Evolutionary conservation across 768 basidiomycete species (phyloP), one percentile per base, ranked within the genome.

Genomic region (Amanita brunnescens): DNA sequence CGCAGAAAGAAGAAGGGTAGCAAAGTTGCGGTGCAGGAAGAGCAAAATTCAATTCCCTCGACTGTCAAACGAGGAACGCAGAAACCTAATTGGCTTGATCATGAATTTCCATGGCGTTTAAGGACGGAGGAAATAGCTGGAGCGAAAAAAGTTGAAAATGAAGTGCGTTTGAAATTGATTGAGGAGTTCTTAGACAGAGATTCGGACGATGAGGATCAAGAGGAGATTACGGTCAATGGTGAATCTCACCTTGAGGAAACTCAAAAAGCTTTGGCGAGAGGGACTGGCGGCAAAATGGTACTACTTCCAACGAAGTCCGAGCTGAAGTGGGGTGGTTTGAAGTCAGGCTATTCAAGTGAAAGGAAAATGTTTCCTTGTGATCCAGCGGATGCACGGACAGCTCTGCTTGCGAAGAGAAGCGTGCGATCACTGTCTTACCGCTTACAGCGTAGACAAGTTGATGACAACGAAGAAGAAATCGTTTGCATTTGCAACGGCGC

Each of bases 1-100:
- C 66, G 71, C 65, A 70, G 76, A 37, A 80, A 75, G 63, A 80
- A 77, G 58, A 85, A 79, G 62, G 61, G 59, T 3, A 70, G 64
- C 50, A 69, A 74, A 18, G 58, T 63, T 1, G 61, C 64, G 32
- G 57, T 59, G 7, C 66, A 62, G 44, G 70, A 70, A 37, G 71
- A 72, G 57, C 65, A 65, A 54, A 53, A 58, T 0, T 51, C 57
- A 1, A 59, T 40, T 20, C 29, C 39, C 16, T 61, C 3, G 53
- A 56, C 14, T 56, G 55, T 44, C 49, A 55, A 16, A 33, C 65
- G 65, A n/a, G 55, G 61, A 4, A 43, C 61, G 1, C 75, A 77
- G 32, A 75, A 67, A 48, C 85, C 87, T 8, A 83, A 87, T 60
- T 91, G 89, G 88, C 83, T 83, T 6, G 89, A 91, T 58, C 57